Conservation (phyloP, 2,329 filamentous ascomycete species). For the Periconia sp. region DNA sequence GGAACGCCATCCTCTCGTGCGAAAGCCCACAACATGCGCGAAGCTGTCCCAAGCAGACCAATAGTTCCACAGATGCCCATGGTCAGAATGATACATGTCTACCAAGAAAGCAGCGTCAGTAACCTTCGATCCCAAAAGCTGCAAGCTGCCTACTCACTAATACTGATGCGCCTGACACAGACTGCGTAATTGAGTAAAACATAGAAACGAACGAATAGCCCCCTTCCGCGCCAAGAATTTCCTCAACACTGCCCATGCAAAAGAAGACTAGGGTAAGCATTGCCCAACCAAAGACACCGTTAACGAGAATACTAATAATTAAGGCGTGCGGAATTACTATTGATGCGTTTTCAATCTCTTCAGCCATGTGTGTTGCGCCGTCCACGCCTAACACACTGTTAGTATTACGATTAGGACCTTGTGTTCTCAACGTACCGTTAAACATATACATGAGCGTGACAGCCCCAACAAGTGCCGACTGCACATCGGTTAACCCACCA, state of each 20-base stretch:
- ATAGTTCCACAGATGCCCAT: constrained; percentile 30
- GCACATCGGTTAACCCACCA: constrained; percentile 48
- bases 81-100: no score
- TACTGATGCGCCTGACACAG: no score
- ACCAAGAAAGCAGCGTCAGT: no score
- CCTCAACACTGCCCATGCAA: no score
- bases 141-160: no score
- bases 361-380: constrained; percentile 11
- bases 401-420: constrained; percentile 48
- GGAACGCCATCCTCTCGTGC: constrained; percentile 44
- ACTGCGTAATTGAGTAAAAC: no score
- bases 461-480: constrained; percentile 48
- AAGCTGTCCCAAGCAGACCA: constrained; percentile 11
- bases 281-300: no score
- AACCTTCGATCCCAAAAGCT: no score
- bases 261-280: no score
- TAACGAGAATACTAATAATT: constrained; percentile 27
- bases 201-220: no score
- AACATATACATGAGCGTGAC: constrained; percentile 30
- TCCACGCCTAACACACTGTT: not conserved
- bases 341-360: constrained; percentile 26
- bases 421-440: constrained; percentile 35
- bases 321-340: constrained; percentile 37
- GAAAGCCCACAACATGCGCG: constrained; percentile 28
- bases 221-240: no score